Base-by-base conservation (phyloP, 2,329 filamentous ascomycete species). In the Eurotiales sp. region DNA sequence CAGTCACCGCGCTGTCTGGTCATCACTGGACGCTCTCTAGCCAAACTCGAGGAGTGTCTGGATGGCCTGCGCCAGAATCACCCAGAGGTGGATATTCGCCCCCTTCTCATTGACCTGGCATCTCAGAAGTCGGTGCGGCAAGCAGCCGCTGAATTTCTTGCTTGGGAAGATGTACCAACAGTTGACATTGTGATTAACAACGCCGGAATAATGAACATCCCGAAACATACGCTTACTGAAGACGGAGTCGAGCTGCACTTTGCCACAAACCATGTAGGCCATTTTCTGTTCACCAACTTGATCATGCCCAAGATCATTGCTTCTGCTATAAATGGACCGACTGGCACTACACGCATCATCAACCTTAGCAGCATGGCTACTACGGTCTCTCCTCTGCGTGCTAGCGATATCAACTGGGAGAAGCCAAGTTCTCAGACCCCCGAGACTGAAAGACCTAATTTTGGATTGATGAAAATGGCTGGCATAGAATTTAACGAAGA, bases 121-220 rank as follows among this genome's bases (percentile, higher is more conserved):
- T 71, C 62, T 3, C 57, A 66, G 23, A 44, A 51, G 1, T 62
- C 59, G 5, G 59, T 72, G 3, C 65, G 64, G 1, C 50, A 57
- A 15, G 65, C 70, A 3, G 67, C 68, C 3, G 46, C 52, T 2
- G 51, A 61, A 45, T 57, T 74, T 41, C 60, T 63, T 30, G 48
- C 41, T n/a, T 61, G 60, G 25, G 51, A 53, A 8, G 59, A 64
- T 37, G 52, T 65, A 25, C 58, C 61, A 15, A 52, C 56, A 1
- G 64, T 76, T 36, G 69, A 74, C 54, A 59, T 75, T 3, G 55
- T 75, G 2, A 64, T 76, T 53, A 71, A 74, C 60, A 75, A 72
- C 51, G 71, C 74, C n/a, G 72, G 69, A 1, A 57, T 73, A 34
- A 72, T 72, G 66, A 61, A 58, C 2, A 44, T 59, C 14, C 59